Evolutionary conservation across 1,139 yeast genomes (phyloP).

Genomic region (Taphrina flavorubra): DNA sequence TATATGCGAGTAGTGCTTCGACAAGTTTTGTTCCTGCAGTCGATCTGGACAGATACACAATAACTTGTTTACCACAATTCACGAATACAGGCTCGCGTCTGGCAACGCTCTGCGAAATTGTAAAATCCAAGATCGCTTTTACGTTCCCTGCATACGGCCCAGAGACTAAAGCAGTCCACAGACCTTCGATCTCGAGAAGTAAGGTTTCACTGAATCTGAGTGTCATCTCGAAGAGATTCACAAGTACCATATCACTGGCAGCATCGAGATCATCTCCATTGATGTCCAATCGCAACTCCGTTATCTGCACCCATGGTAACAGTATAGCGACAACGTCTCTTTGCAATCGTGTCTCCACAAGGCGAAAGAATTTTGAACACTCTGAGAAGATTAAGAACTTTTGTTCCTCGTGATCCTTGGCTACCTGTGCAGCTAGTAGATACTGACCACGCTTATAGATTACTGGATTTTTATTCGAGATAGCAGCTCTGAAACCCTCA

Average conservation of each 20-base stretch:
- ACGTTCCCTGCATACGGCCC: constrained; percentile 71
- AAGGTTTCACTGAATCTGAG: constrained; percentile 73
- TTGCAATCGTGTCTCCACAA: constrained; percentile 65
- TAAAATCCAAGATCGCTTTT: constrained; percentile 71
- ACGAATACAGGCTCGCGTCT: constrained; percentile 77
- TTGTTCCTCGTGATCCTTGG: constrained; percentile 63
- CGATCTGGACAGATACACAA: constrained; percentile 72
- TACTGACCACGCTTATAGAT: constrained; percentile 79
- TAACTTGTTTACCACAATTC: constrained; percentile 76
- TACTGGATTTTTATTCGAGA: constrained; percentile 69
- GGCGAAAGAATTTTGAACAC: constrained; percentile 70
- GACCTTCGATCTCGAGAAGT: constrained; percentile 86
- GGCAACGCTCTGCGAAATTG: constrained; percentile 70
- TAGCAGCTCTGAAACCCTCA: constrained; percentile 63
- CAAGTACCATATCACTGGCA: constrained; percentile 68
- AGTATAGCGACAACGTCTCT: constrained; percentile 80
- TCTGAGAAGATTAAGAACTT: constrained; percentile 71
- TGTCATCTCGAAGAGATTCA: constrained; percentile 82
- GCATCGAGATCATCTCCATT: constrained; percentile 59
- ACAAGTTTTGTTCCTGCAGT: constrained; percentile 64
- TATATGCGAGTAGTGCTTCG: constrained; percentile 67
- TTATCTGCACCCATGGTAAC: constrained; percentile 87
- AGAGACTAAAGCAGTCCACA: constrained; percentile 91
- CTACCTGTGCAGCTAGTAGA: constrained; percentile 68
- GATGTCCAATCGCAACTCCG: constrained; percentile 63